These are phyloP conservation scores for Claviceps cyperi DNA, from an alignment of 2,329 filamentous ascomycete species.

Conservation along the genomic window DNA sequence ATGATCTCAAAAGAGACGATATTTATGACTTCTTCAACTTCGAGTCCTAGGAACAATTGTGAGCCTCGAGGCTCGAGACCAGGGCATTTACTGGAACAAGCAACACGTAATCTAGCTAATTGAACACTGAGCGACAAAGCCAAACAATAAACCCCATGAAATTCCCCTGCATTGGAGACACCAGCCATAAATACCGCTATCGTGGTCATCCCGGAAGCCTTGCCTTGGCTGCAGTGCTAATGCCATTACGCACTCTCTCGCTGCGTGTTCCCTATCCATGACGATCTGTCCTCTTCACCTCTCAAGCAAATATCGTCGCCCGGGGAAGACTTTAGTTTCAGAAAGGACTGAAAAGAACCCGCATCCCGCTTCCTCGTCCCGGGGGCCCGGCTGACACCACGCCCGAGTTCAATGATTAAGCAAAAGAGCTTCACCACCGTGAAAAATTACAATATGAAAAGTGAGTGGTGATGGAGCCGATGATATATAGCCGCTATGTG, in stretches of 20 bases:
- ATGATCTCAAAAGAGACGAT: background rate
- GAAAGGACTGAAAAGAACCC: background rate
- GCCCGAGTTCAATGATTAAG: background rate
- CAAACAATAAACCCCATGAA: background rate
- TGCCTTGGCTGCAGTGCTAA: background rate
- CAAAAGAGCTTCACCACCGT: background rate
- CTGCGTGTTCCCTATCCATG: background rate
- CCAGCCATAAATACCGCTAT: background rate
- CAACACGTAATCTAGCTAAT: constrained; percentile 5
- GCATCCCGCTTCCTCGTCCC: background rate
- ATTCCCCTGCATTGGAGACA: background rate
- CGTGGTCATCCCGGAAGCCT: background rate
- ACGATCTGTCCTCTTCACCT: background rate
- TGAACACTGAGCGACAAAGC: background rate
- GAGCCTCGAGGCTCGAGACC: constrained; percentile 1
- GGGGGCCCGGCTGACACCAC: background rate
- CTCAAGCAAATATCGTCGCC: background rate
- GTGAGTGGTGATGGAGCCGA: background rate
- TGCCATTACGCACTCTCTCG: background rate
- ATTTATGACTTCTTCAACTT: background rate
- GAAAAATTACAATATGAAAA: background rate
- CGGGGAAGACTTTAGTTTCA: background rate
- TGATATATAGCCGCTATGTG: background rate
- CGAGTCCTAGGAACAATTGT: constrained; percentile 3
- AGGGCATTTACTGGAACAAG: constrained; percentile 1